phyloP scores from a whole-genome alignment of 495 filamentous ascomycete genomes.

The Mytilinidion resinicola region DNA sequence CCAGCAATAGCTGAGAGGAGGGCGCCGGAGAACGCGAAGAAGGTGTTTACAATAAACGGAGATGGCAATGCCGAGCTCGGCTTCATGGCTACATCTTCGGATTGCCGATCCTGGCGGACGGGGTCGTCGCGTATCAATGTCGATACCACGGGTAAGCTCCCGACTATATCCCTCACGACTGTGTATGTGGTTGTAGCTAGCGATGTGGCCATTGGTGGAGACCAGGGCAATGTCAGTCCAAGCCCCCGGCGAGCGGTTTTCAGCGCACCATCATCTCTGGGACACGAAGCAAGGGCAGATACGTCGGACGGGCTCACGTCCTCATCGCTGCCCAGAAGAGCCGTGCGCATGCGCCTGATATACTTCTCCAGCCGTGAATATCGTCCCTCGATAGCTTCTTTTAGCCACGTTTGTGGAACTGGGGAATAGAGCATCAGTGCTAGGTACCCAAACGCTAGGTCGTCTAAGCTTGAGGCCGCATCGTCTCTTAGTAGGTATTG shows the following conservation, averaged over 20 bases:
- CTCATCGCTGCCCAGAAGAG: constrained; percentile 13
- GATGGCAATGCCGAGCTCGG: constrained; percentile 15
- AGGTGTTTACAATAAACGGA: constrained; percentile 8
- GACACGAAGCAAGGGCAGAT: background rate
- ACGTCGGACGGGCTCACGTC: constrained; percentile 15
- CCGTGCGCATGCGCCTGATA: constrained; percentile 22
- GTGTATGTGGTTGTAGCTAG: background rate
- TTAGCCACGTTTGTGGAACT: constrained; percentile 66
- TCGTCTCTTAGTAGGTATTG: constrained; percentile 47
- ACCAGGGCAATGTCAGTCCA: constrained; percentile 11
- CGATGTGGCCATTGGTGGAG: background rate
- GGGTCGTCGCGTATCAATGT: background rate
- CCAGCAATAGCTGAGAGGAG: constrained; percentile 6
- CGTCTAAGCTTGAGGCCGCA: constrained; percentile 61
- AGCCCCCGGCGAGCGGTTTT: background rate
- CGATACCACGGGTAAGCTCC: constrained; percentile 9
- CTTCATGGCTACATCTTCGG: background rate
- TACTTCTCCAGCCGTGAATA: constrained; percentile 51
- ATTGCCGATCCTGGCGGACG: background rate
- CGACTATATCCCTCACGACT: background rate
- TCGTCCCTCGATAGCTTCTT: constrained; percentile 52
- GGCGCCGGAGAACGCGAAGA: constrained; percentile 7
- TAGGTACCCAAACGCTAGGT: constrained; percentile 70
- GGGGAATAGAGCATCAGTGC: constrained; percentile 63
- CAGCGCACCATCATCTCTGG: background rate